Percentiles rank a stretch among this genome's conserved stretches.
These are phyloP conservation scores for Pythium oligandrum DNA, from an alignment of 352 stramenopile genomes.

Conservation along the genomic window DNA sequence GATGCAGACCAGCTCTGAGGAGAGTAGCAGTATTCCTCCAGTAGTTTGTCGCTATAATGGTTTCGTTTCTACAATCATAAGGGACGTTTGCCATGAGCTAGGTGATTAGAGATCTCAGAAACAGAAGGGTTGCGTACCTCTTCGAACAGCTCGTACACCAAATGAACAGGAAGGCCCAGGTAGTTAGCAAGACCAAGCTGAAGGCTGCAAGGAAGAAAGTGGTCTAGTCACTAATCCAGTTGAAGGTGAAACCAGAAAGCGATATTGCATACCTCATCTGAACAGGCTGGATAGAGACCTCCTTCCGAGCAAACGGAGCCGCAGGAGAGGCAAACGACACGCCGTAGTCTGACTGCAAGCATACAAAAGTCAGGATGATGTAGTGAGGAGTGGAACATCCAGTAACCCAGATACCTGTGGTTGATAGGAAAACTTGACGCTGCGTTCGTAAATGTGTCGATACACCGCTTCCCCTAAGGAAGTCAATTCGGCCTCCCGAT, in stretches of 20 bases:
- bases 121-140: constrained; percentile 27
- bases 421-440: constrained; percentile 66
- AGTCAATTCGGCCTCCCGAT: constrained; percentile 49
- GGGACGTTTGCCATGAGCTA: too few species aligned
- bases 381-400: too few species aligned
- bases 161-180: constrained; percentile 52
- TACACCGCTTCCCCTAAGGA: constrained; percentile 71
- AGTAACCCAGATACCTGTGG: constrained; percentile 43
- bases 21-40: constrained; percentile 80
- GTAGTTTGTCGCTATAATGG: constrained; percentile 75
- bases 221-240: neutral
- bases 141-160: constrained; percentile 78
- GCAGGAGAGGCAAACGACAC: constrained; percentile 71
- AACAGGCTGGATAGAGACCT: constrained; percentile 68
- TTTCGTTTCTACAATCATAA: constrained; percentile 49
- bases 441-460: constrained; percentile 72
- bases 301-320: constrained; percentile 42
- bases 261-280: constrained; percentile 46
- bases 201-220: constrained; percentile 25
- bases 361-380: neutral
- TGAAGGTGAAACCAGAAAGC: neutral
- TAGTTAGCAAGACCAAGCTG: constrained; percentile 75
- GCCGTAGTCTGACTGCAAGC: constrained; percentile 69
- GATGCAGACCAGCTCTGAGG: constrained; percentile 83
- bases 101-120: constrained; percentile 1